Percentiles rank a stretch among this genome's conserved stretches.
phyloP scores from a whole-genome alignment of 169 alveolate species.

The Plasmodium chabaudi region DNA sequence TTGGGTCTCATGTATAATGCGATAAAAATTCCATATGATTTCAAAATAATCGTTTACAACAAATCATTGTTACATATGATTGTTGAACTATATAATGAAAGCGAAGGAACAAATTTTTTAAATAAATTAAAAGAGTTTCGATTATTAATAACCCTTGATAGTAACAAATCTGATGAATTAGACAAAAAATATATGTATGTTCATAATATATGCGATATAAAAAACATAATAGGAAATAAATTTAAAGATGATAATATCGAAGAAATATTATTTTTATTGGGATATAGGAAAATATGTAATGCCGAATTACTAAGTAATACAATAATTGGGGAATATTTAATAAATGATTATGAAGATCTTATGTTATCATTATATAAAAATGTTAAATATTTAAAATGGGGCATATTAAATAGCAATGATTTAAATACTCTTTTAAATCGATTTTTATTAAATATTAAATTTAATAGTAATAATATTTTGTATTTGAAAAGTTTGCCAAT shows the following conservation, averaged over 20 bases:
- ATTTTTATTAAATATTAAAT: slow-evolving; percentile 36
- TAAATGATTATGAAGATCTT: slow-evolving; percentile 54
- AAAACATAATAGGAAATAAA: slow-evolving; percentile 15
- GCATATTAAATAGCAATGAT: slow-evolving; percentile 6
- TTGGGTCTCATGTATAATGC: slow-evolving; percentile 7
- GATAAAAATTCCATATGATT: slow-evolving; percentile 43
- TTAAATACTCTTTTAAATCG: slow-evolving; percentile 11
- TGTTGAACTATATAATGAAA: slow-evolving; percentile 19
- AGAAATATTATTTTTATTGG: slow-evolving; percentile 33
- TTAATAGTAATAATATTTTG: slow-evolving; percentile 60
- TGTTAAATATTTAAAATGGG: slow-evolving; percentile 26
- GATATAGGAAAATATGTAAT: slow-evolving; percentile 54
- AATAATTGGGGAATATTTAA: slow-evolving; percentile 24
- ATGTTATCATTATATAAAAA: slow-evolving; percentile 52
- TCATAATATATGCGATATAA: slow-evolving; percentile 51
- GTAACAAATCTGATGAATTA: not conserved
- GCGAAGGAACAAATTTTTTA: slow-evolving; percentile 3
- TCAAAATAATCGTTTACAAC: slow-evolving; percentile 35
- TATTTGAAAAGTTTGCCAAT: slow-evolving; percentile 51
- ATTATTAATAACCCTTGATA: slow-evolving; percentile 30
- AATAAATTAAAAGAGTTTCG: slow-evolving; percentile 25
- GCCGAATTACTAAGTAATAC: not conserved
- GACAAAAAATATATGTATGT: slow-evolving; percentile 22
- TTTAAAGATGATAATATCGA: slow-evolving; percentile 39
- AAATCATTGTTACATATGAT: slow-evolving; percentile 50